phyloP scores from a whole-genome alignment of 257 asterid genomes.

The Przewalskia tangutica region DNA sequence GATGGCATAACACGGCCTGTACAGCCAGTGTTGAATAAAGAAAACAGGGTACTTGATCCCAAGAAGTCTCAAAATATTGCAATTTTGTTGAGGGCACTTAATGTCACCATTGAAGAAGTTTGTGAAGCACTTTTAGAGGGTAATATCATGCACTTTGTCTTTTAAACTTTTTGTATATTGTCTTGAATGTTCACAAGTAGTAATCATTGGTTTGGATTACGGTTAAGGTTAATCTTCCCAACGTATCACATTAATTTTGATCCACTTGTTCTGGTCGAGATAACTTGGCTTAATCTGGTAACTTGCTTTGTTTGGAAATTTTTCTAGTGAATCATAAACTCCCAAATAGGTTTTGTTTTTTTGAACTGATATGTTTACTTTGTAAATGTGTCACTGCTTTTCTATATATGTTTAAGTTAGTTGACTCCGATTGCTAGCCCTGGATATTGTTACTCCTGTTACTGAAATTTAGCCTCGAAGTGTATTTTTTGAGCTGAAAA shows the following conservation, averaged over 20 bases:
- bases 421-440: neutral
- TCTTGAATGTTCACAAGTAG: neutral
- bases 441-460: neutral
- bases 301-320: neutral
- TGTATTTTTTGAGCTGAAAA: neutral
- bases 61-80: slow-evolving; percentile 80
- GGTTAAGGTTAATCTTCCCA: neutral
- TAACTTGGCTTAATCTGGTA: neutral
- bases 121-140: slow-evolving; percentile 83
- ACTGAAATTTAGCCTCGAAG: neutral
- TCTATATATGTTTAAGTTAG: neutral
- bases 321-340: neutral
- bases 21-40: slow-evolving; percentile 28
- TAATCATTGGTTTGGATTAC: neutral
- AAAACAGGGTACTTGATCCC: slow-evolving; percentile 54
- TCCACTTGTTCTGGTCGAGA: neutral
- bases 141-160: slow-evolving; percentile 4
- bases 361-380: neutral
- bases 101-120: slow-evolving; percentile 69
- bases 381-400: neutral
- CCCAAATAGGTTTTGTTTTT: neutral
- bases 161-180: neutral
- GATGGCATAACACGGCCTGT: slow-evolving; percentile 26
- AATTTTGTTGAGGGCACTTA: slow-evolving; percentile 61
- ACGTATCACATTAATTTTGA: neutral